Percentiles rank a stretch among this genome's conserved stretches.
These are phyloP conservation scores for Populus nigra DNA, from an alignment of 345 rosid genomes.

Conservation along the genomic window DNA sequence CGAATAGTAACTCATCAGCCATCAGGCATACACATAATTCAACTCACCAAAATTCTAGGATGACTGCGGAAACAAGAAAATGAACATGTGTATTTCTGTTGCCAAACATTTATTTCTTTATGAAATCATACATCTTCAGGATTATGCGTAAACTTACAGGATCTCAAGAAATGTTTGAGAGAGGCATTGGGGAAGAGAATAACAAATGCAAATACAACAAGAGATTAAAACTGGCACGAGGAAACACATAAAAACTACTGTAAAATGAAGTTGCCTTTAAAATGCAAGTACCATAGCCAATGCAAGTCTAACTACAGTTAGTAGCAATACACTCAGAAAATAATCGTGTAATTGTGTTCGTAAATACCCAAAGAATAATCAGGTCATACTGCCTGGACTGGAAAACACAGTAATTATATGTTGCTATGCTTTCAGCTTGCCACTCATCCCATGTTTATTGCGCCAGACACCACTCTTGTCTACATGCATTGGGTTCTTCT, in stretches of 20 bases:
- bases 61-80: too few relatives aligned
- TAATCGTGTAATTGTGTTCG: constrained; percentile 4
- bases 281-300: neutral
- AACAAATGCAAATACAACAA: neutral
- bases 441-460: constrained; percentile 55
- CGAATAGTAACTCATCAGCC: too few relatives aligned
- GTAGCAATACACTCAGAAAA: neutral
- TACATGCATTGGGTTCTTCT: constrained; percentile 59
- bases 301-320: neutral
- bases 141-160: too few relatives aligned
- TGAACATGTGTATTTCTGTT: too few relatives aligned
- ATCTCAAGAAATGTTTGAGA: too few relatives aligned
- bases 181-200: neutral
- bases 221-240: too few relatives aligned
- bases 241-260: neutral
- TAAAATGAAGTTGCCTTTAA: neutral
- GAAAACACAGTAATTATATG: constrained; percentile 9
- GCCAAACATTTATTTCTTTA: too few relatives aligned
- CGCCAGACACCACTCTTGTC: constrained; percentile 57
- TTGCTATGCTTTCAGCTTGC: constrained; percentile 67
- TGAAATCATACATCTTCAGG: too few relatives aligned
- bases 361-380: neutral
- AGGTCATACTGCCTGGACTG: neutral
- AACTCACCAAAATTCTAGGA: too few relatives aligned
- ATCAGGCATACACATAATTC: too few relatives aligned